Percentiles rank a stretch among this genome's conserved stretches.
These are phyloP conservation scores for Boletellus ananiceps DNA, from an alignment of 768 basidiomycete species.

Conservation along the genomic window DNA sequence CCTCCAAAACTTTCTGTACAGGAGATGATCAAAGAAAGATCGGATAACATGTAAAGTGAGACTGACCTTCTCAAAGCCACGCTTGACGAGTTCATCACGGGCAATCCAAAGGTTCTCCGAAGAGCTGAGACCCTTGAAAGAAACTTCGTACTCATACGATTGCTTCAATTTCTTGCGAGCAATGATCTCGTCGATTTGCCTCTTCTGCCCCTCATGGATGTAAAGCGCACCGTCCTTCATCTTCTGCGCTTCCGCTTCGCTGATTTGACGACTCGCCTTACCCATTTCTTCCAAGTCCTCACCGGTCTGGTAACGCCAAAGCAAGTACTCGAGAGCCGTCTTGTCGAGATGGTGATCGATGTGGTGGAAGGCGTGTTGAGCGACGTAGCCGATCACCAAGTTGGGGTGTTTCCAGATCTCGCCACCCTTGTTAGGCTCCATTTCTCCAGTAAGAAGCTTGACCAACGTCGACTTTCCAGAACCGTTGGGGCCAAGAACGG, in stretches of 20 bases:
- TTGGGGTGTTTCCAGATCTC: constrained; percentile 99
- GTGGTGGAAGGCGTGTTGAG: constrained; percentile 99
- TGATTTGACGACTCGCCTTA: constrained; percentile 86
- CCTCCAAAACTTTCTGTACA: constrained; percentile 86
- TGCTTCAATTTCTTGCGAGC: constrained; percentile 97
- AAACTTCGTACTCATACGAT: constrained; percentile 97
- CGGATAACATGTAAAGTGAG: neutral
- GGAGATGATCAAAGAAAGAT: neutral
- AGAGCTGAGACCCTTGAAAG: constrained; percentile 91
- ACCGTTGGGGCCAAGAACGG: constrained; percentile 97
- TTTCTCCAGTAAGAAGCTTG: constrained; percentile 94
- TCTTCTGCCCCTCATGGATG: constrained; percentile 91
- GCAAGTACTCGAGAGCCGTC: constrained; percentile 98
- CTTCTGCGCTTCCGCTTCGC: constrained; percentile 85
- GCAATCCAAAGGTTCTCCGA: constrained; percentile 98
- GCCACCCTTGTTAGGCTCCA: constrained; percentile 94
- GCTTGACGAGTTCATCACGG: constrained; percentile 95
- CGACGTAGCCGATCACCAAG: constrained; percentile 98
- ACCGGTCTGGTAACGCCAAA: constrained; percentile 99
- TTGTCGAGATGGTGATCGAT: constrained; percentile 98
- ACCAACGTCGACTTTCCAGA: constrained; percentile 98
- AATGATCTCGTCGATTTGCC: constrained; percentile 88
- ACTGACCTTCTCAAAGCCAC: constrained; percentile 90
- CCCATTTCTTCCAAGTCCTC: constrained; percentile 96
- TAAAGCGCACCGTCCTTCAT: constrained; percentile 93